A percentile compares a stretch with the other conserved stretches of the same genome.
Evolutionary conservation across 2,329 filamentous ascomycete genomes (phyloP).

Genomic region (Lachnellula subtilissima): DNA sequence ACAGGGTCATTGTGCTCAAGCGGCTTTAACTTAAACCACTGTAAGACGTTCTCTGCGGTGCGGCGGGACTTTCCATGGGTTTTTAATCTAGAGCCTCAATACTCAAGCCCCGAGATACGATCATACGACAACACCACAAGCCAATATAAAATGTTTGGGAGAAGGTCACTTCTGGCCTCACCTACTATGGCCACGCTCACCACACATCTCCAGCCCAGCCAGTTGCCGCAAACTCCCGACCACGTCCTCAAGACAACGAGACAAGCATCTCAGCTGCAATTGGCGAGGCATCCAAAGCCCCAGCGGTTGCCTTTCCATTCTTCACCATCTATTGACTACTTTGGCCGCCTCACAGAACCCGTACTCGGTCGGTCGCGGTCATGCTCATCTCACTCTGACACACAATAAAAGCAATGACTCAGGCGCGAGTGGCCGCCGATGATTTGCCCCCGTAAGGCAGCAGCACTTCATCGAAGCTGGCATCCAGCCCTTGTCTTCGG

Average conservation of each 20-base stretch:
- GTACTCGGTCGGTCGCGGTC: not conserved
- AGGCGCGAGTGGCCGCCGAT: not conserved
- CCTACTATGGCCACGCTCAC: not conserved
- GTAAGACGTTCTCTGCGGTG: no score
- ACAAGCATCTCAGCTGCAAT: not conserved
- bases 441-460: not conserved
- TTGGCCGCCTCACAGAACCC: not conserved
- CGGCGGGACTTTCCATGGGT: no score
- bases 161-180: not conserved
- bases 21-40: no score
- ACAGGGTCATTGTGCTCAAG: no score
- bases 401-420: not conserved
- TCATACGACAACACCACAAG: not conserved
- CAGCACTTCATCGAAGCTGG: not conserved
- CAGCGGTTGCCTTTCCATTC: not conserved
- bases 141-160: not conserved
- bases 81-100: no score
- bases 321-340: not conserved
- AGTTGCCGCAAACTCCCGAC: not conserved
- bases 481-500: not conserved
- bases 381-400: not conserved
- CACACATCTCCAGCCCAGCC: not conserved
- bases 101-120: no score
- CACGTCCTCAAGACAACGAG: not conserved
- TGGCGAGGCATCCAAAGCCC: not conserved